Evolutionary conservation across 371 early-diverging fungal species (phyloP).

Genomic region (Nematocida homosporus): DNA sequence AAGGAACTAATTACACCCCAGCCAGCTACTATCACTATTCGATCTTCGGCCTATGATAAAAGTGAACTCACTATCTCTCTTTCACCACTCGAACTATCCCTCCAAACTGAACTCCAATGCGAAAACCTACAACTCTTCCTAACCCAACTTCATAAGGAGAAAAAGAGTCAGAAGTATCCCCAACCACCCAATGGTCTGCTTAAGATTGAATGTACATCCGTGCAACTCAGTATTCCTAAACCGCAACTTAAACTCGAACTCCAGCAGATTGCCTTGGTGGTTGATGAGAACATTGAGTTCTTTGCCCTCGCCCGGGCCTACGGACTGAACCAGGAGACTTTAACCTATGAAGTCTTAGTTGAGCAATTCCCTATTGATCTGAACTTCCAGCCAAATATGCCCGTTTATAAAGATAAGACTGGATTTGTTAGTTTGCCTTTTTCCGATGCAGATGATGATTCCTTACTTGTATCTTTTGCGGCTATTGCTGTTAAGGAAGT

Average conservation of each 20-base stretch:
- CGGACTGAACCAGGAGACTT: constrained; percentile 18
- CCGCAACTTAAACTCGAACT: constrained; percentile 30
- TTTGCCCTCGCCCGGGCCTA: constrained; percentile 22
- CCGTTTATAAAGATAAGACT: constrained; percentile 15
- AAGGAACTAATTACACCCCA: background rate
- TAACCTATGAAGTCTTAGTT: constrained; percentile 15
- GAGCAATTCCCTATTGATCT: constrained; percentile 44
- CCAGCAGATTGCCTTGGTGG: background rate
- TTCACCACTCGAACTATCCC: constrained; percentile 3
- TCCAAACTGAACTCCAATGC: background rate
- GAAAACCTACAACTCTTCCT: background rate
- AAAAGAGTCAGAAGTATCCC: constrained; percentile 34
- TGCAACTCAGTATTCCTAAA: background rate
- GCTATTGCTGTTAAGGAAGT: constrained; percentile 19
- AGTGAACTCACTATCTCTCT: background rate
- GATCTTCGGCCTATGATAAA: background rate
- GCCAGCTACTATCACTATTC: background rate
- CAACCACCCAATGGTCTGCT: background rate
- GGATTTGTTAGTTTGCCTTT: constrained; percentile 46
- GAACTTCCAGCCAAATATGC: background rate
- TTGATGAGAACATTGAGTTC: constrained; percentile 4
- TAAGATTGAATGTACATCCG: constrained; percentile 1
- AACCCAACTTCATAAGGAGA: background rate
- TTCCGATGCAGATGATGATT: constrained; percentile 18
- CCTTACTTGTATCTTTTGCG: constrained; percentile 4